Evolutionary conservation across 1,139 yeast species (phyloP), one percentile per base, ranked within the genome.

Genomic region (Magnusiomyces tetraspermus): DNA sequence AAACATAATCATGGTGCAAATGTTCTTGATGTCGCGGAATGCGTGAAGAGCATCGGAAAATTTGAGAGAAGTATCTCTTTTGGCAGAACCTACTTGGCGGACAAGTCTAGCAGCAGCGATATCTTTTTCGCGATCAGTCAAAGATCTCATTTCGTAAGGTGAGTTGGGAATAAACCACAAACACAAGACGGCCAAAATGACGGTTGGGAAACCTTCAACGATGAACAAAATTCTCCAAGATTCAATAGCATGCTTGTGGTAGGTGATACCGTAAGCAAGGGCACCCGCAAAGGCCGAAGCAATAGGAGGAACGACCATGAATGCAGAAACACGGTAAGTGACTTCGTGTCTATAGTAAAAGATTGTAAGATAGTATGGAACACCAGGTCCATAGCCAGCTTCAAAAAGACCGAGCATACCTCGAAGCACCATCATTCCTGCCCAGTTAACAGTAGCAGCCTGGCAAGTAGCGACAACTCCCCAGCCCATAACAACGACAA

Each of bases 361-460:
- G 24, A 49, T 49, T 8, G 60, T 49, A 40, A 61, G 52, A 49
- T 59, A 55, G 51, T 55, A 61, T 19, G 60, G 57, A 37, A 60
- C 61, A 4, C 62, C 64, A 2, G 85, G 84, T 68, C 80, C 80
- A 48, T 81, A 75, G 46, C 83, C 80, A 51, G 80, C 74, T 66
- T 80, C 85, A 53, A 78, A 73, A 43, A 79, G 61, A 56, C 85
- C 85, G 37, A 80, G 71, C 48, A 80, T 67, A 53, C 80, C 72
- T 58, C 85, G 73, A 55, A 81, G 74, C 6, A 75, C 78, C 41
- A 77, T 73, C 51, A 80, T 70, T 11, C 75, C 77, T 26, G 78
- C 78, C 59, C 75, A 80, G 57, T 66, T 76, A 46, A 70, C 70
- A 46, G 73, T 77, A 58, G 75, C 54, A 2, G 52, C 54, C 11